Evolutionary conservation across 495 filamentous ascomycete species (phyloP), one percentile per base, ranked within the genome.

Genomic region (Tricharina praecox): DNA sequence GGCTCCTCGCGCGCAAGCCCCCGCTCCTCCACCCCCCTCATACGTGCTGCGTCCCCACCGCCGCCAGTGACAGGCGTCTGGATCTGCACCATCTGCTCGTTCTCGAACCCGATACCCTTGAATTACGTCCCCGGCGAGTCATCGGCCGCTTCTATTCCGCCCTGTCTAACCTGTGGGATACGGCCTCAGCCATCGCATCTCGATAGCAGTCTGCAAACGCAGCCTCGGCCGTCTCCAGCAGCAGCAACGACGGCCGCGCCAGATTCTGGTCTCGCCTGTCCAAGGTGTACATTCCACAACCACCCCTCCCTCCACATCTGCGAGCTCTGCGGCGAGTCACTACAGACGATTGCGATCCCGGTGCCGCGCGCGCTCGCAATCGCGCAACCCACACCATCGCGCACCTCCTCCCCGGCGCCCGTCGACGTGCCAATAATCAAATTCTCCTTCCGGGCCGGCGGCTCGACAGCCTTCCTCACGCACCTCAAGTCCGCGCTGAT

Each of bases 71-170:
- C 68, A 47, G 86, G 82, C 3, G 93, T 87, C n/a, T 97, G 90
- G 90, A 78, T 97, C 37, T 97, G 92, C 67, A 81, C 84, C 2
- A 96, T 97, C 59, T 97, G 90, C 66, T 85, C 82, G 36, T 88
- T 93, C 60, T 92, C 90, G n/a, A 99, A 99, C 57, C 81, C 84
- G 0, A 74, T 96, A 1, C 86, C 90, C 0, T 81, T 81, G 13
- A 94, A 93, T 59, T 96, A 96, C 57, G 86, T 93, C 49, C 77
- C 82, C 3, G 45, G 47, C 2, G 81, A 81, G 8, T 88, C 72
- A 42, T 72, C 75, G 8, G 71, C 82, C 43, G 85, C 78, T 1
- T 75, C 82, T 30, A 63, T 96, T 21, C 79, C 85, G 8, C 81
- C 92, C 49, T 99, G 90, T 64, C 66, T 93, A 25, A 79, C 85